phyloP scores from a whole-genome alignment of 768 basidiomycete genomes.

The Hemileccinum impolitum region DNA sequence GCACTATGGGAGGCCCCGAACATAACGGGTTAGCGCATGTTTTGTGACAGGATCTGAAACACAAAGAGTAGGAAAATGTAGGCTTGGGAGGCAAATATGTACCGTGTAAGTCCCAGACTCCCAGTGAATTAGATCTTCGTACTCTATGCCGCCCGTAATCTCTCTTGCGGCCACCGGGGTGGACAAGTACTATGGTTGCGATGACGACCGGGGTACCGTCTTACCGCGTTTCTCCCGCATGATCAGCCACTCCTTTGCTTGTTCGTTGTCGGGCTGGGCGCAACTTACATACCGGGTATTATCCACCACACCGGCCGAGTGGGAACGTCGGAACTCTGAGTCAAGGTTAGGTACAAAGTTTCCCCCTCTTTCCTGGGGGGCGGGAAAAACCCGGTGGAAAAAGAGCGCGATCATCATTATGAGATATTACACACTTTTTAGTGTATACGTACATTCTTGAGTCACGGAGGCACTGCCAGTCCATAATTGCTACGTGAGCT shows the following conservation, averaged over 20 bases:
- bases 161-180: constrained; percentile 9
- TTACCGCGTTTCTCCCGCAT: constrained; percentile 30
- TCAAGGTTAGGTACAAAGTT: constrained; percentile 20
- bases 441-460: constrained; percentile 8
- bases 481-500: constrained; percentile 1
- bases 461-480: constrained; percentile 2
- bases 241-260: constrained; percentile 25
- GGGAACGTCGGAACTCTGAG: constrained; percentile 7
- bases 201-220: constrained; percentile 30
- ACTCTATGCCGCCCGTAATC: background rate
- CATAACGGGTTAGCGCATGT: too few relatives aligned
- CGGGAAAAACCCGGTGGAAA: constrained; percentile 4
- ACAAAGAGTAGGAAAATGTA: background rate
- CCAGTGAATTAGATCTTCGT: too few relatives aligned
- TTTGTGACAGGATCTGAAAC: constrained; percentile 8
- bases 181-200: constrained; percentile 15
- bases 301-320: background rate
- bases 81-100: background rate
- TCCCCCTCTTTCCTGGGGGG: background rate
- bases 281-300: constrained; percentile 1
- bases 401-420: constrained; percentile 9
- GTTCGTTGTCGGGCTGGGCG: background rate
- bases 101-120: background rate
- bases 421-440: background rate
- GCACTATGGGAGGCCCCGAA: too few relatives aligned